Evolutionary conservation across 306 rosid species (phyloP).

Genomic region (Acacia crassicarpa): DNA sequence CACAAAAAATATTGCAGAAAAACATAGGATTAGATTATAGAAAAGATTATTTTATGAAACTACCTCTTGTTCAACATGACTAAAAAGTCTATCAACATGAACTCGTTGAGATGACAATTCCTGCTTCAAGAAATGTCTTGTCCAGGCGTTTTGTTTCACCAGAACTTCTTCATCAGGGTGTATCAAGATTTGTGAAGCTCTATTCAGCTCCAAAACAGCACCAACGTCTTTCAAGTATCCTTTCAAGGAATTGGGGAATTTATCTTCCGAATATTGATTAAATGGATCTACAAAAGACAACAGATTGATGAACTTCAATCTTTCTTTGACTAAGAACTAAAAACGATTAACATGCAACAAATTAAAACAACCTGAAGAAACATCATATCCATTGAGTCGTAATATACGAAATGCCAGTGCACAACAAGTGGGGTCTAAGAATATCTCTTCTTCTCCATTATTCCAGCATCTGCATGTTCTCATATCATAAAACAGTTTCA

Average conservation of each 20-base stretch:
- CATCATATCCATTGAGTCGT: conserved; percentile 7
- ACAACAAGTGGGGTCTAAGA: conserved; percentile 18
- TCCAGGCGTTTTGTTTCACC: conserved; percentile 55
- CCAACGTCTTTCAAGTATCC: conserved; percentile 68
- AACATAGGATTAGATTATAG: background rate
- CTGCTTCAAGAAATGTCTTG: conserved; percentile 54
- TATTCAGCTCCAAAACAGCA: conserved; percentile 64
- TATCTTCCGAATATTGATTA: conserved; percentile 59
- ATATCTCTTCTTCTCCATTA: background rate
- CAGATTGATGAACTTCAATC: background rate
- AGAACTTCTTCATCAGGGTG: conserved; percentile 66
- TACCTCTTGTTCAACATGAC: conserved; percentile 61
- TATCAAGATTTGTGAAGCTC: conserved; percentile 67
- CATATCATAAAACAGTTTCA: background rate
- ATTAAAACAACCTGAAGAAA: conserved; percentile 13
- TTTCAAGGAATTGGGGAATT: conserved; percentile 61
- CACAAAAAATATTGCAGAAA: background rate
- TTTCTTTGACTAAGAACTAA: background rate
- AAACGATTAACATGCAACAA: background rate
- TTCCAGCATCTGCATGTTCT: background rate
- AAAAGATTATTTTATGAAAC: conserved; percentile 13
- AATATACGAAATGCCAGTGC: conserved; percentile 17
- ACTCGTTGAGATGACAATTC: conserved; percentile 27
- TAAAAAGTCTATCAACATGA: conserved; percentile 31
- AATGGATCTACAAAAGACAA: conserved; percentile 60